These are phyloP conservation scores for Aphanocladium album DNA, from an alignment of 2,329 filamentous ascomycete genomes.

Conservation along the genomic window DNA sequence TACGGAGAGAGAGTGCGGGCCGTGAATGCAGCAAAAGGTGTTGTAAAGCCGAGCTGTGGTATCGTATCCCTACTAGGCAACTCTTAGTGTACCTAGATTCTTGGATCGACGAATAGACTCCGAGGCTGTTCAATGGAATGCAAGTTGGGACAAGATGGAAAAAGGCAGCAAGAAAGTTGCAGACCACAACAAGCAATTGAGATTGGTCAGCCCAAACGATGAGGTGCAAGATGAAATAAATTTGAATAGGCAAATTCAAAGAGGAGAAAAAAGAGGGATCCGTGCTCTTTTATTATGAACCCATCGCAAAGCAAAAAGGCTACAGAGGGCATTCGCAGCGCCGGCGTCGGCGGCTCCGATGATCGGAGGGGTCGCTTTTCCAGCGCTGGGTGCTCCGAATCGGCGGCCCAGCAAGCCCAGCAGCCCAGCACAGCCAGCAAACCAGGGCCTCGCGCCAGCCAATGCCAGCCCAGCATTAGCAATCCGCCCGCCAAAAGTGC, in stretches of 20 bases:
- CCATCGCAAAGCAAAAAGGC: neutral
- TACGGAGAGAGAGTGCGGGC: no score
- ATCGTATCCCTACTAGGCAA: neutral
- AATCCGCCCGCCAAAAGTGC: no score
- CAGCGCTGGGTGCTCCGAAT: slow-evolving; percentile 19
- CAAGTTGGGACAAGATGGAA: neutral
- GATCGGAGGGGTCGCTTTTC: slow-evolving; percentile 22
- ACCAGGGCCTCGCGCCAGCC: no score
- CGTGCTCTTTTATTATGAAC: slow-evolving; percentile 18
- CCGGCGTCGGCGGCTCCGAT: slow-evolving; percentile 23
- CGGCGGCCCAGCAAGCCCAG: slow-evolving; percentile 9
- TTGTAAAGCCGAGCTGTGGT: neutral
- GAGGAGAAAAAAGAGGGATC: neutral
- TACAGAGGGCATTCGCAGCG: slow-evolving; percentile 2
- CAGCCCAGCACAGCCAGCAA: no score
- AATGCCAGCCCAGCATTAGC: slow-evolving; percentile 24
- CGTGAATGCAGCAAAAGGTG: no score
- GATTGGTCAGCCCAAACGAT: no score
- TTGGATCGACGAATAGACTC: no score
- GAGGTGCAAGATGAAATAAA: neutral
- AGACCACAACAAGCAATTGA: neutral
- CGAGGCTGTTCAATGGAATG: no score
- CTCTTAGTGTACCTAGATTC: neutral
- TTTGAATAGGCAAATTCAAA: neutral
- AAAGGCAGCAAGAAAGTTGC: neutral